Conservation (phyloP, 768 basidiomycete species). For the Dendrothele bispora region DNA sequence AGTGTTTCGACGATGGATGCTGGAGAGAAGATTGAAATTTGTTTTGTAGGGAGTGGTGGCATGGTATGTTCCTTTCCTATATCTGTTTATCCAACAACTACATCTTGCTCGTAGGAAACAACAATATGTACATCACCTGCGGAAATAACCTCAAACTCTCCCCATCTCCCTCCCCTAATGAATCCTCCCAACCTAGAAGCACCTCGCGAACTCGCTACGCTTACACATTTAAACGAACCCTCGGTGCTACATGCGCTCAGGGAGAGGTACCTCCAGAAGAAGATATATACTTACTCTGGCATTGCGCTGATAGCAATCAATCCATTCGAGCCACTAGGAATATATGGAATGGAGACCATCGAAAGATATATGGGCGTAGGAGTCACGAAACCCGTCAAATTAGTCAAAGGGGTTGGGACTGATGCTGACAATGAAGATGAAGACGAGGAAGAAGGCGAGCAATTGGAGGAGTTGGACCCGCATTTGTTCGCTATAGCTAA, state of each 20-base stretch:
- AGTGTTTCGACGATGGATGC: too few species aligned
- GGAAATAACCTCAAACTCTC: not conserved
- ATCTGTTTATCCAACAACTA: too few species aligned
- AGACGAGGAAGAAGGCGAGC: not conserved
- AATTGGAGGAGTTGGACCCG: slow-evolving; percentile 91
- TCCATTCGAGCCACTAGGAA: slow-evolving; percentile 94
- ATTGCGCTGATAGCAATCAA: slow-evolving; percentile 99
- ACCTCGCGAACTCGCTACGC: slow-evolving; percentile 94
- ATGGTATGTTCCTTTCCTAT: too few species aligned
- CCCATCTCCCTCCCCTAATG: slow-evolving; percentile 78
- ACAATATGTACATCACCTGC: not conserved
- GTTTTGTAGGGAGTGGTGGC: too few species aligned
- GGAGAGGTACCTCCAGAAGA: slow-evolving; percentile 93
- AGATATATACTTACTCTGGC: slow-evolving; percentile 98
- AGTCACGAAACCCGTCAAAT: too few species aligned
- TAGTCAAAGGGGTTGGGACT: too few species aligned
- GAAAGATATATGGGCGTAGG: slow-evolving; percentile 92
- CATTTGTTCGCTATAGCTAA: slow-evolving; percentile 99
- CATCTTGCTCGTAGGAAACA: not conserved
- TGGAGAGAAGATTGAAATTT: too few species aligned
- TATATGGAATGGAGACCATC: slow-evolving; percentile 96
- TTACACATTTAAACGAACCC: slow-evolving; percentile 97
- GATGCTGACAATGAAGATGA: too few species aligned
- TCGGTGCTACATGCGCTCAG: slow-evolving; percentile 98
- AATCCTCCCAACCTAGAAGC: slow-evolving; percentile 96